Evolutionary conservation across 2,329 filamentous ascomycete genomes (phyloP).

Genomic region (Fragosphaeria purpurea): DNA sequence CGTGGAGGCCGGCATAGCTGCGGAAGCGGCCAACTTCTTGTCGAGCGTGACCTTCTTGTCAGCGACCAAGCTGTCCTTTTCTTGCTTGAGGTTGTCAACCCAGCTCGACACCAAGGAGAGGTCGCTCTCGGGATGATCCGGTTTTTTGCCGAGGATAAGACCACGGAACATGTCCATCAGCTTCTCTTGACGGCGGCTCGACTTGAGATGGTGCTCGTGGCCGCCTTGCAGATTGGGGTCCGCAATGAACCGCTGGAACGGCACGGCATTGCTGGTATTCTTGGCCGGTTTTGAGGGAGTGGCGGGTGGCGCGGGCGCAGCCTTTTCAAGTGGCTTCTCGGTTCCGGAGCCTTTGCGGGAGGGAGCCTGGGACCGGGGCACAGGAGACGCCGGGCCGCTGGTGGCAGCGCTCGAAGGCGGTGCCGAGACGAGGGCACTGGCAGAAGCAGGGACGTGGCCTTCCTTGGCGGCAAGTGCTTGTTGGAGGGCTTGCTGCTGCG

Average conservation of each 20-base stretch:
- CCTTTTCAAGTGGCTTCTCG: conserved; percentile 26
- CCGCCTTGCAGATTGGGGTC: conserved; percentile 49
- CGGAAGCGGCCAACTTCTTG: conserved; percentile 4
- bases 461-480: conserved; percentile 15
- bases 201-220: conserved; percentile 83
- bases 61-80: conserved; percentile 65
- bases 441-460: conserved; percentile 13
- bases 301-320: conserved; percentile 18
- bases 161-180: conserved; percentile 83
- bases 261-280: conserved; percentile 20
- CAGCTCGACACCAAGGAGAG: conserved; percentile 89
- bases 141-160: conserved; percentile 67
- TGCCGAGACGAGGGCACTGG: conserved; percentile 15
- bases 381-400: conserved; percentile 21
- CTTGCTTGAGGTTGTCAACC: conserved; percentile 86
- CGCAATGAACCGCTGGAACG: conserved; percentile 39
- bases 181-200: conserved; percentile 87
- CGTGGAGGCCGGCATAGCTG: conserved; percentile 36
- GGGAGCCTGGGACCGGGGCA: conserved; percentile 28
- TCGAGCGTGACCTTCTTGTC: conserved; percentile 42
- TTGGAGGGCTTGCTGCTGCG: neutral
- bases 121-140: conserved; percentile 68
- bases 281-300: conserved; percentile 26
- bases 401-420: conserved; percentile 15
- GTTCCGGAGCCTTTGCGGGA: conserved; percentile 34